A percentile compares a stretch with the other conserved stretches of the same genome.
Conservation (phyloP, 345 rosid species). For the Camelina hispida region DNA sequence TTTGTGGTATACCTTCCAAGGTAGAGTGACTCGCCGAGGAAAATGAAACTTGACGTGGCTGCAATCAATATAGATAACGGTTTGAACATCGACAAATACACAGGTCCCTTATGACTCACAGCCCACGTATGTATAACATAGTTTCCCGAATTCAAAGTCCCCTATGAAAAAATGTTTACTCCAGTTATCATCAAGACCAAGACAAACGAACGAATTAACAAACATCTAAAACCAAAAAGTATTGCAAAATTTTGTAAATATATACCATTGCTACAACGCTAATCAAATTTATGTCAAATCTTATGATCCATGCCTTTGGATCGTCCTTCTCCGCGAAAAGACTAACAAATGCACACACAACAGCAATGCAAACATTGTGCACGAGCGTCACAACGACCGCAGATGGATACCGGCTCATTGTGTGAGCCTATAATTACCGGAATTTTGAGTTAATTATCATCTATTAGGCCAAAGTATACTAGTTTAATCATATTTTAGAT, state of each 20-base stretch:
- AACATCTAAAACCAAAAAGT: neutral
- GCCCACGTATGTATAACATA: constrained; percentile 44
- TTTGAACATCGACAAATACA: constrained; percentile 52
- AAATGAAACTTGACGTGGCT: constrained; percentile 44
- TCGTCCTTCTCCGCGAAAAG: constrained; percentile 53
- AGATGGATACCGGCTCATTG: constrained; percentile 82
- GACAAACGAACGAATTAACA: neutral
- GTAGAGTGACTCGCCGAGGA: constrained; percentile 49
- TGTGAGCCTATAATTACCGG: constrained; percentile 58
- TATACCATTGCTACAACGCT: constrained; percentile 44
- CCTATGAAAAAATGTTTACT: constrained; percentile 47
- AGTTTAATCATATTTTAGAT: neutral
- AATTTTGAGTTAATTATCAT: constrained; percentile 3
- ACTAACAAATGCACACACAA: constrained; percentile 60
- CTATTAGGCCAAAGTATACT: neutral
- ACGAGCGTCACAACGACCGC: constrained; percentile 70
- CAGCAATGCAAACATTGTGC: constrained; percentile 61
- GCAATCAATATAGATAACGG: constrained; percentile 52
- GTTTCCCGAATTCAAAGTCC: constrained; percentile 53
- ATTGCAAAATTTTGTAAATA: neutral
- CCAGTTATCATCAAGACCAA: neutral
- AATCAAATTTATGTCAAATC: constrained; percentile 52
- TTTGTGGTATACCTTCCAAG: constrained; percentile 41
- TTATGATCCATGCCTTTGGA: constrained; percentile 66
- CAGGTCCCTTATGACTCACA: constrained; percentile 50